Conservation (phyloP, 169 alveolate genomes). For the Cyclospora cayetanensis region DNA sequence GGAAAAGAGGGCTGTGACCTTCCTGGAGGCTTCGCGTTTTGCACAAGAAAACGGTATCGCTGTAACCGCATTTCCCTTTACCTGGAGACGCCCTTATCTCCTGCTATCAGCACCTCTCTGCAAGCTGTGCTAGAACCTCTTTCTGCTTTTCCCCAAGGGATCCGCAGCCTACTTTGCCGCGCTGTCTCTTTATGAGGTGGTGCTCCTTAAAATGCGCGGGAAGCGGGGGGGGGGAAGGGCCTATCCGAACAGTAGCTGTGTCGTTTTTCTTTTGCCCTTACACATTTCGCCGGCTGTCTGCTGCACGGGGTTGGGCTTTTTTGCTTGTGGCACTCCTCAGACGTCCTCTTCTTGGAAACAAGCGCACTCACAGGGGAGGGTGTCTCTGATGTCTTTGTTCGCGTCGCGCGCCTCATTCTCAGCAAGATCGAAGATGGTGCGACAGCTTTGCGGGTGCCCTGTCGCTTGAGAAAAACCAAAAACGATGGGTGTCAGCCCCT, state of each 20-base stretch:
- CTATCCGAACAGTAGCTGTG: too few relatives aligned
- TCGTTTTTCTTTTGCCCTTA: too few relatives aligned
- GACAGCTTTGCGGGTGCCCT: not conserved
- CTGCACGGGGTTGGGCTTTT: too few relatives aligned
- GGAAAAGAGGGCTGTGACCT: slow-evolving; percentile 83
- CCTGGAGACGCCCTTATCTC: not conserved
- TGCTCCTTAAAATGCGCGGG: too few relatives aligned
- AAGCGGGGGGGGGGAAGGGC: too few relatives aligned
- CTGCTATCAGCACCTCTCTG: not conserved
- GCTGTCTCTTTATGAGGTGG: too few relatives aligned
- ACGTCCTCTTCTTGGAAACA: slow-evolving; percentile 87
- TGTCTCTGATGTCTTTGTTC: slow-evolving; percentile 84
- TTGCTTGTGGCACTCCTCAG: slow-evolving; percentile 58
- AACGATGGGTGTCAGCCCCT: not conserved
- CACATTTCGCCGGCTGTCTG: too few relatives aligned
- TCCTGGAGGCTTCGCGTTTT: slow-evolving; percentile 87
- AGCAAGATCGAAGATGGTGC: slow-evolving; percentile 87
- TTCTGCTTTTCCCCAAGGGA: too few relatives aligned
- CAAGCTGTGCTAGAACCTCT: not conserved
- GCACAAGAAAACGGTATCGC: slow-evolving; percentile 86
- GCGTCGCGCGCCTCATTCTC: slow-evolving; percentile 83
- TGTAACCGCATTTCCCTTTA: not conserved
- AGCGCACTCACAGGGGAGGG: slow-evolving; percentile 94
- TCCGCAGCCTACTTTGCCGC: too few relatives aligned
- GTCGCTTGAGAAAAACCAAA: not conserved